Evolutionary conservation across 805 yeast species (phyloP).

Genomic region (Schizosaccharomyces octosporus): DNA sequence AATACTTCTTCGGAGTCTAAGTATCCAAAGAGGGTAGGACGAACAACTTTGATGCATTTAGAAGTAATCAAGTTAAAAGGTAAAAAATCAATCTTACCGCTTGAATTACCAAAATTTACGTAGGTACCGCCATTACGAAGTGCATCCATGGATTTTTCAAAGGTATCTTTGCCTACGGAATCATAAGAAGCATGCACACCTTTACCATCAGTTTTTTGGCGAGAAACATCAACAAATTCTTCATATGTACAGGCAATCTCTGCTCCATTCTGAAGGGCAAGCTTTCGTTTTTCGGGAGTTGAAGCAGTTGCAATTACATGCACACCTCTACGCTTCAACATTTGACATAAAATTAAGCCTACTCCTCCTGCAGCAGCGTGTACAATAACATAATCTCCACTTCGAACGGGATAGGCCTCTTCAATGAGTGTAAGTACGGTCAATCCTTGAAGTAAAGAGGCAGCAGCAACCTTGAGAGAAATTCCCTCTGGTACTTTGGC

Average conservation of each 20-base stretch:
- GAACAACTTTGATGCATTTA: conserved; percentile 12
- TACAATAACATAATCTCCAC: conserved; percentile 47
- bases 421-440: conserved; percentile 51
- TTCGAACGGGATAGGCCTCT: conserved; percentile 40
- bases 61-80: conserved; percentile 8
- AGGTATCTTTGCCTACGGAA: conserved; percentile 57
- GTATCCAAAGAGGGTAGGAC: conserved; percentile 35
- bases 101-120: not conserved
- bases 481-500: conserved; percentile 25
- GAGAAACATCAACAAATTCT: conserved; percentile 29
- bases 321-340: conserved; percentile 41
- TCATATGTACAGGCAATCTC: conserved; percentile 36
- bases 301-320: conserved; percentile 71
- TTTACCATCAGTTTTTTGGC: conserved; percentile 33
- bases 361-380: conserved; percentile 96
- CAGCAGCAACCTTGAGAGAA: conserved; percentile 30
- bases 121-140: conserved; percentile 10
- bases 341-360: conserved; percentile 47
- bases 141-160: conserved; percentile 33
- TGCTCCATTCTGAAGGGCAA: conserved; percentile 56
- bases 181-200: conserved; percentile 54
- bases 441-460: conserved; percentile 41
- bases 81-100: not conserved
- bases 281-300: conserved; percentile 37
- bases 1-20: conserved; percentile 27